Percentiles rank a stretch among this genome's conserved stretches.
Evolutionary conservation across 352 stramenopile species (phyloP).

Genomic region (Phytophthora gonapodyides): DNA sequence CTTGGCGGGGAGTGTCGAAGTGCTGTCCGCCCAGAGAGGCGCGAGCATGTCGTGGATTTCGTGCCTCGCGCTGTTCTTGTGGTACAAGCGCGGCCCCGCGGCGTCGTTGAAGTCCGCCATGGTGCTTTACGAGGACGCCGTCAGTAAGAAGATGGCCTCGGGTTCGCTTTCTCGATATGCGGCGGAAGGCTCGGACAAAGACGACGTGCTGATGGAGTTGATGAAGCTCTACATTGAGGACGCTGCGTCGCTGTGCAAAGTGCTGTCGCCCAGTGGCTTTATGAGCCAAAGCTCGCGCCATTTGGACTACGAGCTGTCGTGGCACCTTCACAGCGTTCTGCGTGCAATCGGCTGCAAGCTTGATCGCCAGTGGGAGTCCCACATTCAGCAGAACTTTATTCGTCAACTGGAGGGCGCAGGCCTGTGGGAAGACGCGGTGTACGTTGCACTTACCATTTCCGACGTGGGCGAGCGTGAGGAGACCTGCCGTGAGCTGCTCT

Average conservation of each 20-base stretch:
- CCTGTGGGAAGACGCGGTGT: constrained; percentile 74
- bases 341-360: constrained; percentile 75
- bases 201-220: constrained; percentile 68
- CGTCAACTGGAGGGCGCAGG: constrained; percentile 67
- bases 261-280: constrained; percentile 67
- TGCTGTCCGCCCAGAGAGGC: constrained; percentile 56
- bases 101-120: constrained; percentile 56
- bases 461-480: constrained; percentile 54
- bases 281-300: constrained; percentile 35
- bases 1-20: constrained; percentile 62
- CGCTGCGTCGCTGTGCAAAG: constrained; percentile 53
- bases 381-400: constrained; percentile 86
- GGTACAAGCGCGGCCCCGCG: constrained; percentile 64
- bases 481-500: constrained; percentile 65
- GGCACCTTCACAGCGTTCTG: constrained; percentile 78
- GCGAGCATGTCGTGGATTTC: constrained; percentile 56
- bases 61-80: constrained; percentile 69
- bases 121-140: constrained; percentile 42
- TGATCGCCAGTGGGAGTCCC: constrained; percentile 74
- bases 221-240: constrained; percentile 73
- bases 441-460: constrained; percentile 81
- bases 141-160: constrained; percentile 47
- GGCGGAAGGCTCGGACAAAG: constrained; percentile 35
- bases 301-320: constrained; percentile 80
- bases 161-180: constrained; percentile 41